Conservation (phyloP, 1,284 basidiomycete genomes). For the Amylostereum chailletii region DNA sequence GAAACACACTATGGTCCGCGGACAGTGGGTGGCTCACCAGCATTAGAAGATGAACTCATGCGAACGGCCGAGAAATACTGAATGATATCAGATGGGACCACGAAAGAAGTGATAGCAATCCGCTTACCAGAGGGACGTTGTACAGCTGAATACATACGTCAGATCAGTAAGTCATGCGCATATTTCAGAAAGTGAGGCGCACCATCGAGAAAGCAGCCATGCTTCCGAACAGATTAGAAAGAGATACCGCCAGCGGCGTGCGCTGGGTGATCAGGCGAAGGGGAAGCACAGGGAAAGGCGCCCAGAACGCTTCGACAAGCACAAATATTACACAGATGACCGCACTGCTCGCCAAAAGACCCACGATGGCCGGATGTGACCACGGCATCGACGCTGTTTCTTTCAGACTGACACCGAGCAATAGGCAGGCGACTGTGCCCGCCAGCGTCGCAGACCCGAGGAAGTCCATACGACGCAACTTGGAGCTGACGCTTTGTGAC, state of each 20-base stretch:
- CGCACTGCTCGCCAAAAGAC: slow-evolving; percentile 49
- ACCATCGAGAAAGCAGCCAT: slow-evolving; percentile 77
- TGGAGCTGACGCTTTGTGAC: slow-evolving; percentile 49
- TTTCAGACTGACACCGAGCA: slow-evolving; percentile 75
- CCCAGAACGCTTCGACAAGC: slow-evolving; percentile 64
- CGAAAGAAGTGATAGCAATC: slow-evolving; percentile 8
- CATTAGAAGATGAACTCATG: slow-evolving; percentile 59
- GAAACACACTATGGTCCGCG: slow-evolving; percentile 7
- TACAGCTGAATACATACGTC: slow-evolving; percentile 50
- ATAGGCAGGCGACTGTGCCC: slow-evolving; percentile 59
- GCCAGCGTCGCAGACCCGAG: slow-evolving; percentile 77
- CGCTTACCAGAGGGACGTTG: slow-evolving; percentile 68
- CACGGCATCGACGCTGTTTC: slow-evolving; percentile 76
- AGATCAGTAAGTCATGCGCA: slow-evolving; percentile 5
- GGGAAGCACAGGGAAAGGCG: slow-evolving; percentile 81
- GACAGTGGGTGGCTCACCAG: slow-evolving; percentile 38
- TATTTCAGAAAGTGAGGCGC: slow-evolving; percentile 20
- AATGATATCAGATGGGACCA: slow-evolving; percentile 7
- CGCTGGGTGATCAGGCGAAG: slow-evolving; percentile 65
- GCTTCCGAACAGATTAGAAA: slow-evolving; percentile 73
- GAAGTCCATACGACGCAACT: slow-evolving; percentile 74
- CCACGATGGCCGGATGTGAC: slow-evolving; percentile 62
- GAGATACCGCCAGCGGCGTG: slow-evolving; percentile 72
- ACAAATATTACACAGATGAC: slow-evolving; percentile 55
- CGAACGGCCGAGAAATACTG: slow-evolving; percentile 83